Evolutionary conservation across 2,329 filamentous ascomycete genomes (phyloP), one percentile per base, ranked within the genome.

Genomic region (Thielaviopsis euricoi): DNA sequence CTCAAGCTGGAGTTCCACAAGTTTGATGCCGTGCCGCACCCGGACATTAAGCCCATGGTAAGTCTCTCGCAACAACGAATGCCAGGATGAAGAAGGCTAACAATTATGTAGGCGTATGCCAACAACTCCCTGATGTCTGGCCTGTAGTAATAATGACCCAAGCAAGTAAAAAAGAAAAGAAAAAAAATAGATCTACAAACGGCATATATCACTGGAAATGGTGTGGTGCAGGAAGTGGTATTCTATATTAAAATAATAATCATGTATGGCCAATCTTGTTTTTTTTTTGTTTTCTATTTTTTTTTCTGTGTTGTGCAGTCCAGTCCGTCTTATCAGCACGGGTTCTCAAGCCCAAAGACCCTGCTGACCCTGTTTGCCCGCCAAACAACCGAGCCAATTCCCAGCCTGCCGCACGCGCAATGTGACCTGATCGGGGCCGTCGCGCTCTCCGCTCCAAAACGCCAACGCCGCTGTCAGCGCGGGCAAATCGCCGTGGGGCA

Each of bases 21-120:
- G 68, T 98, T 98, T 65, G 90, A 97, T 65, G 93, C 93, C 7
- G 93, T 98, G 57, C 90, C 90, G 62, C 93, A 98, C 75, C 93
- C 93, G 13, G 81, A 94, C 66, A 93, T 98, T 69, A 89, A 86
- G 70, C 91, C 93, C 15, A 98, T 98, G 85, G 84, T 83, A 70
- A 70, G 73, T 65, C 63, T 6, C 17, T 37, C 22, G 46, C 21
- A 1, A 19, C 43, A 25, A 21, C 49, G 12, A 48, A 21, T 21
- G 6, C n/a, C 4, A n/a, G 21, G 10, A 6, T 26, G 13, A 9
- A 15, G n/a, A 37, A 46, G 22, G 13, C 19, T 48, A 19, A 49
- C 53, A 13, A 33, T n/a, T 6, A 17, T 21, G 22, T 60, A 88
- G 86, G 86, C 89, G 4, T 95, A 95, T 69, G 88, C 87, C 53